These are phyloP conservation scores for Neonectria magnoliae DNA, from an alignment of 2,329 filamentous ascomycete genomes.

Conservation along the genomic window DNA sequence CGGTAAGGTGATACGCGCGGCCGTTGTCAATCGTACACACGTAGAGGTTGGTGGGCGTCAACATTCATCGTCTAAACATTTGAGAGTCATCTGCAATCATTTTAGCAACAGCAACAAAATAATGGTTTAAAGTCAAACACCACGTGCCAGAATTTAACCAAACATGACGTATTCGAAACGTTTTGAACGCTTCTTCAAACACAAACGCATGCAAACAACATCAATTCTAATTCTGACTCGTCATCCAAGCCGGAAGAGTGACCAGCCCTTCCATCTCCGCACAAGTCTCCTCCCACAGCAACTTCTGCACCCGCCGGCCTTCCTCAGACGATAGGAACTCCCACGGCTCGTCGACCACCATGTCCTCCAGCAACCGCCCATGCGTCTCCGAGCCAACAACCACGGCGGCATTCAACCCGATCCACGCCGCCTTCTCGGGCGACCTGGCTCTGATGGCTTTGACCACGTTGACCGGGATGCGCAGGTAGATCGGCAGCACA, in stretches of 20 bases:
- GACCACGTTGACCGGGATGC: conserved; percentile 10
- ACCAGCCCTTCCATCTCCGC: conserved; percentile 18
- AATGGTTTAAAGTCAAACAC: not conserved
- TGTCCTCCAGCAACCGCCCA: conserved; percentile 28
- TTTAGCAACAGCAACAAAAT: not conserved
- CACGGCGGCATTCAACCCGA: conserved; percentile 30
- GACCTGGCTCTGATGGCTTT: conserved; percentile 18
- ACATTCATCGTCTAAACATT: not conserved
- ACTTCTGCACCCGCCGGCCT: not conserved
- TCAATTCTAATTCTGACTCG: not conserved
- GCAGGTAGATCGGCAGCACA: conserved; percentile 25
- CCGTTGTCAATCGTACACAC: not conserved
- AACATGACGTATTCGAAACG: not conserved
- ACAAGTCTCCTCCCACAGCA: conserved; percentile 18
- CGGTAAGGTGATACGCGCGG: not conserved
- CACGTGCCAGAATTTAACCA: not conserved
- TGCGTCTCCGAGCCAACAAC: conserved; percentile 28
- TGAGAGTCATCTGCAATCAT: not conserved
- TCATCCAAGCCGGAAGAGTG: conserved; percentile 9
- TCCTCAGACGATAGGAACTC: conserved; percentile 1
- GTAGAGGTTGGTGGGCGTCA: not conserved
- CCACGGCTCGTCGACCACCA: not conserved
- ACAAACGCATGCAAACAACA: not conserved
- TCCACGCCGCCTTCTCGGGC: conserved; percentile 26
- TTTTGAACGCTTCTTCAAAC: not conserved